These are phyloP conservation scores for Gryganskiella cystojenkinii DNA, from an alignment of 192 early-diverging fungal species.

Conservation along the genomic window DNA sequence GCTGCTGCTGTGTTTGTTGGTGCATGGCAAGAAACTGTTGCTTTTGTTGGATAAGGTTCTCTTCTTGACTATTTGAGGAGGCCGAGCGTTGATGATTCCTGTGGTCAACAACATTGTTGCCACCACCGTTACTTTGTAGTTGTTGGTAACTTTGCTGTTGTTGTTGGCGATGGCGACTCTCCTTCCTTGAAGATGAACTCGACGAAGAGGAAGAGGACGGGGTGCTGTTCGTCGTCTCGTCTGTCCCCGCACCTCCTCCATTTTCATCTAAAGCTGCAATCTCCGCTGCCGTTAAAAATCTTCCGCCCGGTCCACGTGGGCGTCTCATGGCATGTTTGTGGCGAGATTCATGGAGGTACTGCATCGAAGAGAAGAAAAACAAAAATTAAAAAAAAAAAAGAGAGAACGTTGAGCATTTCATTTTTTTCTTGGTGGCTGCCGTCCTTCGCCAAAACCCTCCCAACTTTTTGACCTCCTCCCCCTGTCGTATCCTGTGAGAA, in stretches of 20 bases:
- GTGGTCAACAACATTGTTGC: too few species aligned
- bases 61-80: not conserved
- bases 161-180: not conserved
- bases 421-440: not conserved
- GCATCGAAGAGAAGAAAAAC: constrained; percentile 32
- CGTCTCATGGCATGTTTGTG: constrained; percentile 97
- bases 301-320: constrained; percentile 95
- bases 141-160: not conserved
- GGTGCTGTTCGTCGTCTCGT: not conserved
- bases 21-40: not conserved
- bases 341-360: constrained; percentile 97
- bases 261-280: constrained; percentile 49
- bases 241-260: constrained; percentile 7
- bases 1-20: constrained; percentile 10
- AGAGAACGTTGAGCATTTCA: not conserved
- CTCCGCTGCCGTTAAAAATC: constrained; percentile 79
- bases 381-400: constrained; percentile 11
- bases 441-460: too few species aligned
- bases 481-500: too few species aligned
- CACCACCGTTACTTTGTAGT: too few species aligned
- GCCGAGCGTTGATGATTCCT: too few species aligned
- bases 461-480: too few species aligned
- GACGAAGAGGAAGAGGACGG: not conserved
- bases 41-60: too few species aligned
- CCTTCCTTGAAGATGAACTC: too few species aligned